phyloP scores from a whole-genome alignment of 345 rosid species.

The Draba incana region DNA sequence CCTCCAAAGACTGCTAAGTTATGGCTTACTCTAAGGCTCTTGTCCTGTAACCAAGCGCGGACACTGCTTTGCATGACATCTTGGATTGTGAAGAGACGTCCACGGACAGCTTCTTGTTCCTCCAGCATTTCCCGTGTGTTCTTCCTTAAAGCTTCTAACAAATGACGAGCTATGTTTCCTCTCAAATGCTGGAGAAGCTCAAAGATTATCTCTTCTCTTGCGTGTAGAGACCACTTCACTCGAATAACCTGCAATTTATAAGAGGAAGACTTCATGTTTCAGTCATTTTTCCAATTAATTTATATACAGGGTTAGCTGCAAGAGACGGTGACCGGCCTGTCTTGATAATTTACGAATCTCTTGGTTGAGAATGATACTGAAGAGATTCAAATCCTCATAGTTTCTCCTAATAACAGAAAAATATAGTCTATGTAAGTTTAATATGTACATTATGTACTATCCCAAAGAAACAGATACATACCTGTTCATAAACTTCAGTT shows the following conservation, averaged over 20 bases:
- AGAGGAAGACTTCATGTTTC: neutral
- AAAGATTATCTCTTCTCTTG: conserved; percentile 91
- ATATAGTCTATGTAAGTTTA: neutral
- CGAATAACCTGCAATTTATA: conserved; percentile 67
- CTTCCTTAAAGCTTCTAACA: conserved; percentile 69
- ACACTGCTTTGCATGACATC: conserved; percentile 98
- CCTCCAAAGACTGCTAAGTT: conserved; percentile 94
- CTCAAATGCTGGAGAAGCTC: conserved; percentile 88
- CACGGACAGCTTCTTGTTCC: conserved; percentile 99
- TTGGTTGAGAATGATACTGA: conserved; percentile 86
- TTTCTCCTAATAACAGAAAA: conserved; percentile 63
- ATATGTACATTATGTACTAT: neutral
- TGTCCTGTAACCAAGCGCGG: conserved; percentile 99
- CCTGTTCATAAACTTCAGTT: conserved; percentile 95
- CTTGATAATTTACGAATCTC: conserved; percentile 84
- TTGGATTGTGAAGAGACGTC: conserved; percentile 93
- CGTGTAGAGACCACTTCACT: conserved; percentile 99
- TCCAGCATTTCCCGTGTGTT: conserved; percentile 88
- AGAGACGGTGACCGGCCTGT: conserved; percentile 49
- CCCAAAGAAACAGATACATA: neutral
- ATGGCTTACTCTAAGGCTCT: conserved; percentile 88
- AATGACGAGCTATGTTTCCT: conserved; percentile 54
- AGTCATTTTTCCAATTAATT: no score
- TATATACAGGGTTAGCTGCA: no score
- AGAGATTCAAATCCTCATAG: conserved; percentile 85